Evolutionary conservation across 495 filamentous ascomycete species (phyloP).

Genomic region (Penicillium flavigenum): DNA sequence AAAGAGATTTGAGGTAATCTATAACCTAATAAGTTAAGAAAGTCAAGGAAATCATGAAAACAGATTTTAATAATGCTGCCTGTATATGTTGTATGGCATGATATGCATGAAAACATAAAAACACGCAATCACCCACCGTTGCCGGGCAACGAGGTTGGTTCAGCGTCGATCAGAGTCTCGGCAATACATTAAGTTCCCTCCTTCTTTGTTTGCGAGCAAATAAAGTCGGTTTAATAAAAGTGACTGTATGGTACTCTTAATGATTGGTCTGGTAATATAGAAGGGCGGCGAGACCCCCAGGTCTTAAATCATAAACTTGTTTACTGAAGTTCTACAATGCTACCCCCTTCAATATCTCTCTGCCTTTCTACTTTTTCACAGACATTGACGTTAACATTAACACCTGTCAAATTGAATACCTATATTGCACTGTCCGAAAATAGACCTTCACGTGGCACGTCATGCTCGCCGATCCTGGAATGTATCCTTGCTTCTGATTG

Average conservation of each 20-base stretch:
- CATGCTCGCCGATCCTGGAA: slow-evolving; percentile 35
- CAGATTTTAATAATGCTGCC: slow-evolving; percentile 1
- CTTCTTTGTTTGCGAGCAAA: slow-evolving; percentile 19
- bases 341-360: background rate
- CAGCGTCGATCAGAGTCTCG: slow-evolving; percentile 9
- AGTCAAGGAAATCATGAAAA: background rate
- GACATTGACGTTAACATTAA: background rate
- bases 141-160: slow-evolving; percentile 5
- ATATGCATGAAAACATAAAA: background rate
- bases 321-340: background rate
- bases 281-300: background rate
- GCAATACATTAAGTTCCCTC: slow-evolving; percentile 19
- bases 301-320: background rate
- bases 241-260: background rate
- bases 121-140: slow-evolving; percentile 12
- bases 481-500: slow-evolving; percentile 28
- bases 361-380: background rate
- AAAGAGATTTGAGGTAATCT: background rate
- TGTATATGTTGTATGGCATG: background rate
- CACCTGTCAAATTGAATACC: slow-evolving; percentile 3
- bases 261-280: slow-evolving; percentile 12
- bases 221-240: slow-evolving; percentile 1
- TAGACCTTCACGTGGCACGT: slow-evolving; percentile 27
- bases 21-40: background rate
- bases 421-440: slow-evolving; percentile 5